Evolutionary conservation across 768 basidiomycete species (phyloP).

Genomic region (Piloderma croceum): DNA sequence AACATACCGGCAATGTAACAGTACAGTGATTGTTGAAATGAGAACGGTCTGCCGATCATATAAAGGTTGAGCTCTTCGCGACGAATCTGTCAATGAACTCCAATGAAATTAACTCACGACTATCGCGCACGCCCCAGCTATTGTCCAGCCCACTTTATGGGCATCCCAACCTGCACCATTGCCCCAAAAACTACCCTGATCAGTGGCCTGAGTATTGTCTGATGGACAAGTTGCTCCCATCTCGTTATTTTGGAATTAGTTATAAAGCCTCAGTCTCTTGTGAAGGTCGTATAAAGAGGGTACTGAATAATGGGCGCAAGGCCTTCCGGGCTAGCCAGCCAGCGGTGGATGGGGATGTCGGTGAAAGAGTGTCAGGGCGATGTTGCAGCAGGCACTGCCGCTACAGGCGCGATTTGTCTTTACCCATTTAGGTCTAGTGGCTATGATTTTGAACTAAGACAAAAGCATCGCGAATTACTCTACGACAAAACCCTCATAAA

Average conservation of each 20-base stretch:
- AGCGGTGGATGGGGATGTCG: no score
- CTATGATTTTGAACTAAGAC: no score
- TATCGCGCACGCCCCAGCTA: conserved; percentile 57
- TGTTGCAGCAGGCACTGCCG: no score
- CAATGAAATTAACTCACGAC: conserved; percentile 36
- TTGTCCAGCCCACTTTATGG: conserved; percentile 69
- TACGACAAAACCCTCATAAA: no score
- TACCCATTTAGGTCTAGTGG: no score
- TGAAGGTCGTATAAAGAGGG: no score
- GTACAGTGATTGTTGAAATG: conserved; percentile 51
- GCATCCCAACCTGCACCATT: conserved; percentile 50
- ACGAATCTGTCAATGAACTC: not conserved
- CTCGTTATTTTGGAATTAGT: not conserved
- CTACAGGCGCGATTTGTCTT: no score
- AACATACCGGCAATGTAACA: conserved; percentile 56
- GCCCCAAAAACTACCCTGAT: conserved; percentile 64
- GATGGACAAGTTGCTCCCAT: conserved; percentile 36
- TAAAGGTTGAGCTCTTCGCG: not conserved
- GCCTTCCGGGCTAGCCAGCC: no score
- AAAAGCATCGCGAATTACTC: no score
- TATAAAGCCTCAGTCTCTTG: no score
- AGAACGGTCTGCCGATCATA: conserved; percentile 46
- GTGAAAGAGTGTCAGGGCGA: no score
- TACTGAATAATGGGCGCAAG: no score
- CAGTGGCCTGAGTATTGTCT: conserved; percentile 42